phyloP scores from a whole-genome alignment of 169 alveolate genomes.

The Toxoplasma gondii region DNA sequence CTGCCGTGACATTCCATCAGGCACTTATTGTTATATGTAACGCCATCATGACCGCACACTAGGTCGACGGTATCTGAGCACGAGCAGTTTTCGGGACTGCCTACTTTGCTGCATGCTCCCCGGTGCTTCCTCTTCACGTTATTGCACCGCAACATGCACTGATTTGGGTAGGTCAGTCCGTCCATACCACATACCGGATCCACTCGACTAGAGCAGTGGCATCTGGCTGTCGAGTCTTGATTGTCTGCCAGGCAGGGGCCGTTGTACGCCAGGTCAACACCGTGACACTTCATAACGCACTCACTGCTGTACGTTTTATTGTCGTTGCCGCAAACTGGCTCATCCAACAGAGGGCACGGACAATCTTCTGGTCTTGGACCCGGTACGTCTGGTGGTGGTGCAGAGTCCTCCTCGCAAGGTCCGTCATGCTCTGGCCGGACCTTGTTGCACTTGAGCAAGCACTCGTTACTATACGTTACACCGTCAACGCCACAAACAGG shows the following conservation, averaged over 20 bases:
- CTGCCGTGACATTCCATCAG: conserved; percentile 18
- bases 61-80: conserved; percentile 8
- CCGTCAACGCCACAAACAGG: conserved; percentile 38
- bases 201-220: conserved; percentile 5
- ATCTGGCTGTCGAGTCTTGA: not conserved
- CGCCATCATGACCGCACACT: conserved; percentile 21
- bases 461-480: conserved; percentile 24
- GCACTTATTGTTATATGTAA: conserved; percentile 8
- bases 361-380: not conserved
- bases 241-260: not conserved
- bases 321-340: conserved; percentile 38
- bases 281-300: conserved; percentile 14
- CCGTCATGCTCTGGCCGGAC: conserved; percentile 11
- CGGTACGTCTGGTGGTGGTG: not conserved
- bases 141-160: conserved; percentile 15
- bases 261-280: not conserved
- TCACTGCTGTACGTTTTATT: conserved; percentile 11
- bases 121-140: not conserved
- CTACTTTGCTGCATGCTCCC: conserved; percentile 17
- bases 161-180: conserved; percentile 49
- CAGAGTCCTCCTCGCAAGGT: not conserved
- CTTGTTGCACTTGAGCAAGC: conserved; percentile 19
- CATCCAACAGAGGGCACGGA: conserved; percentile 19
- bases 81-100: not conserved
- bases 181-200: conserved; percentile 54